phyloP scores from a whole-genome alignment of 441 rosid genomes.

The Gossypium aridum region DNA sequence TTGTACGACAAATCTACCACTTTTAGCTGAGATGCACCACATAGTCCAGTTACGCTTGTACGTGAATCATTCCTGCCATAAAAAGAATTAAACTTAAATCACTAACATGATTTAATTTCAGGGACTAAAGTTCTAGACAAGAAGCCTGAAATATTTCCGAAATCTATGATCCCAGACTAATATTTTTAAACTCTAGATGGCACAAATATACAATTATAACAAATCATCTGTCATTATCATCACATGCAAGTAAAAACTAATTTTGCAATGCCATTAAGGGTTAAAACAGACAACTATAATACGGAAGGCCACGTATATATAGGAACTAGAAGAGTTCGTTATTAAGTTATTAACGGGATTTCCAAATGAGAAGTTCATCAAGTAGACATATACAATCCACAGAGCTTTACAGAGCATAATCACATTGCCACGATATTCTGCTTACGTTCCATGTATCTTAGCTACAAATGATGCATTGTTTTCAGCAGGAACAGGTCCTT shows the following conservation, averaged over 20 bases:
- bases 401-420: neutral
- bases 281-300: no score
- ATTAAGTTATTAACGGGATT: neutral
- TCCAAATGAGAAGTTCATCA: neutral
- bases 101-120: neutral
- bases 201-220: neutral
- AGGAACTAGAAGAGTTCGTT: neutral
- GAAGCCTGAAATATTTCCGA: neutral
- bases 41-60: slow-evolving; percentile 49
- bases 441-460: slow-evolving; percentile 52
- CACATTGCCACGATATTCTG: slow-evolving; percentile 1
- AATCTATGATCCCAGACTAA: neutral
- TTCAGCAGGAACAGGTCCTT: slow-evolving; percentile 63
- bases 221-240: neutral
- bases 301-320: neutral
- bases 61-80: slow-evolving; percentile 53
- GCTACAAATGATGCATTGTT: slow-evolving; percentile 32
- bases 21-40: slow-evolving; percentile 63
- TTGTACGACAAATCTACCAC: slow-evolving; percentile 82
- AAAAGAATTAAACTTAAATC: slow-evolving; percentile 9
- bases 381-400: no score
- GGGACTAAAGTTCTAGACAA: neutral
- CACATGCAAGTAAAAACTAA: neutral
- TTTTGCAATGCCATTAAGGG: neutral
- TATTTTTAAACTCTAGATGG: neutral